Conservation (phyloP, 139 green algal genomes). For the Asterochloris sp. region DNA sequence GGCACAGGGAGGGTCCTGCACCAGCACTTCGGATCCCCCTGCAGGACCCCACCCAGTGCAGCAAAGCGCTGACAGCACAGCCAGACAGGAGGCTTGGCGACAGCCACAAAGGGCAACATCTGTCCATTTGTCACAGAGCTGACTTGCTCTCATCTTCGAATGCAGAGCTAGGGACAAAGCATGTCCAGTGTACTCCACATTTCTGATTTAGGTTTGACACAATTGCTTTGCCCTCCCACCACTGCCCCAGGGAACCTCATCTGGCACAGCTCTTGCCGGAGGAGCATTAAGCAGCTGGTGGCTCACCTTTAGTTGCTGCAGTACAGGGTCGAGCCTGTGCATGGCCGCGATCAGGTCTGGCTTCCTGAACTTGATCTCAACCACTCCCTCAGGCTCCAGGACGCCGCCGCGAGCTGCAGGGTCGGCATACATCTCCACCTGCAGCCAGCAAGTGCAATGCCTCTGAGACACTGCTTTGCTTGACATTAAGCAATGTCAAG, state of each 20-base stretch:
- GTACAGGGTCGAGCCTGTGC: constrained; percentile 77
- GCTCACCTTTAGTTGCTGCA: constrained; percentile 37
- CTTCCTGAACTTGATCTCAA: constrained; percentile 97
- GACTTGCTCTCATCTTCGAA: background rate
- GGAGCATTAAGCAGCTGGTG: background rate
- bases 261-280: background rate
- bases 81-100: too few relatives aligned
- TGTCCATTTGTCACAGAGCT: too few relatives aligned
- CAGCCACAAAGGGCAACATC: too few relatives aligned
- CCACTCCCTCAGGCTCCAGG: constrained; percentile 94
- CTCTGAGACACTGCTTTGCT: background rate
- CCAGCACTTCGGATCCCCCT: too few relatives aligned
- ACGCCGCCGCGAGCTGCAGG: constrained; percentile 75
- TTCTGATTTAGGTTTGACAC: background rate
- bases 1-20: too few relatives aligned
- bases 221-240: too few relatives aligned
- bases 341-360: constrained; percentile 82
- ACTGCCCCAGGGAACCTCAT: background rate
- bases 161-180: background rate
- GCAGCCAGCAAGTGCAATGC: background rate
- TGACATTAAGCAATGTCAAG: background rate
- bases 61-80: too few relatives aligned
- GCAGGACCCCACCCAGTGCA: too few relatives aligned
- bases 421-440: constrained; percentile 86
- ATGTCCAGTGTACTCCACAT: background rate